These are phyloP conservation scores for Striga hermonthica DNA, from an alignment of 305 asterid species.

Conservation along the genomic window DNA sequence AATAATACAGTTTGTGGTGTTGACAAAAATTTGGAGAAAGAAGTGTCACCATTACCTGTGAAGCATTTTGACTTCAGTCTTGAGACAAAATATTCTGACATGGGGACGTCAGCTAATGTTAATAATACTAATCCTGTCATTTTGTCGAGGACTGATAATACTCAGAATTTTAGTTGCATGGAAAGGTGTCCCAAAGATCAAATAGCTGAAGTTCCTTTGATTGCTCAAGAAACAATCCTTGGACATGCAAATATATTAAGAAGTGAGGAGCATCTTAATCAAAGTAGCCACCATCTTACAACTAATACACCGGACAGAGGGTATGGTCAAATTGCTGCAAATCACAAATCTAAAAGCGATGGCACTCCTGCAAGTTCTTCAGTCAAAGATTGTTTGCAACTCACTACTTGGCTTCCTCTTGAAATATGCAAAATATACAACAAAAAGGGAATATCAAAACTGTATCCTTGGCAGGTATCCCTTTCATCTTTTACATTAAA, in stretches of 20 bases:
- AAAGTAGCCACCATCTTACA: conserved; percentile 34
- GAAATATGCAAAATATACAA: conserved; percentile 77
- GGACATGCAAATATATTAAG: conserved; percentile 34
- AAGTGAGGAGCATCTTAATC: conserved; percentile 34
- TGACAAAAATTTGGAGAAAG: conserved; percentile 52
- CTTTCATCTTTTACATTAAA: conserved; percentile 24
- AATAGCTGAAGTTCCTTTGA: conserved; percentile 31
- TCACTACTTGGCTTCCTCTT: conserved; percentile 84
- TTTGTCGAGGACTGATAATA: conserved; percentile 32
- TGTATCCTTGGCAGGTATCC: conserved; percentile 94
- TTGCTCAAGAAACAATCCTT: conserved; percentile 35
- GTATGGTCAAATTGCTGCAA: conserved; percentile 31
- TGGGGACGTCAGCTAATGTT: conserved; percentile 37
- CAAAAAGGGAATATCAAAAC: conserved; percentile 78
- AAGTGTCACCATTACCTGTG: conserved; percentile 84
- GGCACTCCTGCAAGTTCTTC: conserved; percentile 68
- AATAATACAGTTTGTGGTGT: conserved; percentile 34
- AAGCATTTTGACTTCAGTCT: conserved; percentile 85
- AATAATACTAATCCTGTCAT: conserved; percentile 35
- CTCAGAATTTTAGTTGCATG: conserved; percentile 29
- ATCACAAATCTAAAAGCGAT: conserved; percentile 40
- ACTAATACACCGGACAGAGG: conserved; percentile 43
- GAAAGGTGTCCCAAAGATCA: conserved; percentile 32
- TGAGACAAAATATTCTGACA: conserved; percentile 49
- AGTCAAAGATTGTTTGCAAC: conserved; percentile 57